Base-by-base conservation (phyloP, 192 early-diverging fungal genomes). In the Entrophospora sp. region DNA sequence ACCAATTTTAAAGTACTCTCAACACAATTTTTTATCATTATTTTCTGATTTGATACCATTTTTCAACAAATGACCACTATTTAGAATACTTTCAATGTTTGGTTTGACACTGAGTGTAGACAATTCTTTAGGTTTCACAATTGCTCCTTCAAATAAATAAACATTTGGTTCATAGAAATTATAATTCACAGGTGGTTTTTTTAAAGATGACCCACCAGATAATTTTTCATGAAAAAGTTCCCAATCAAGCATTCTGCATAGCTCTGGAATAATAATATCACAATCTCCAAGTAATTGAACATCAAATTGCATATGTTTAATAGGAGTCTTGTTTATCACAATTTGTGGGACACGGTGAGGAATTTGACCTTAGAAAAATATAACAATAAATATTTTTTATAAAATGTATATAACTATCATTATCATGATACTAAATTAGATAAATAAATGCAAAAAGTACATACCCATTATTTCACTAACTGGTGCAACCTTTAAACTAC, bases 401-500 rank as follows among this genome's bases (percentile, higher is more conserved):
- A 25, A 35, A 22, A 36, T 16, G 12, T 9, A 20, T 25, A 20
- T 25, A 34, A 25, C 5, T 14, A 24, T 31, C 10, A 34, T 31
- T 27, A 34, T 1, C 4, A 20, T 8, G 5, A 14, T 27, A 31
- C 10, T 12, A 9, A 42, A 6, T 5, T 2, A 46, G 1, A 1
- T 10, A 12, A 46, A 20, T 18, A 30, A 22, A 24, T 1, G 27
- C 13, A 5, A 5, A 27, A 42, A 28, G 28, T 32, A 38, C 72
- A 40, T 69, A 83, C 79, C 77, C 85, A 92, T 92, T 27, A 97
- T 92, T 34, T 89, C 88, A 4, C 89, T 89, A 1, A 99, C 94
- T 2, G 97, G 97, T 2, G 91, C 87, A 4, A 99, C 95, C 71
- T 94, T 93, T 14, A 99, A 76, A n/a, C 87, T 91, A 31, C 89